Conservation (phyloP, 2,329 filamentous ascomycete genomes). For the Fusarium begoniae region DNA sequence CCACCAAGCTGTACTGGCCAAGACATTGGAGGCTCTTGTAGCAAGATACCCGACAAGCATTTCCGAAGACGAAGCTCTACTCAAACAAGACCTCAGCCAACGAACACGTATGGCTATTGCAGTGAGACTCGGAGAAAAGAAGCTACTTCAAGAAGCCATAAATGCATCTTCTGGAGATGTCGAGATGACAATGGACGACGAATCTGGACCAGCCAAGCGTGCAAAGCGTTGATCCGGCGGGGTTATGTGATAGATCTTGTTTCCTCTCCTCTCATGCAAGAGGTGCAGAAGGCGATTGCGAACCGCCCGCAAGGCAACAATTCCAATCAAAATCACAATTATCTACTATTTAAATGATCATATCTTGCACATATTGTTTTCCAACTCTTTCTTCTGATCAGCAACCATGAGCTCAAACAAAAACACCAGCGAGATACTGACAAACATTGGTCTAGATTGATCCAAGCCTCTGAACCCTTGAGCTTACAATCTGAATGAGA, state of each 20-base stretch:
- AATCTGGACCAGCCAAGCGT: constrained; percentile 44
- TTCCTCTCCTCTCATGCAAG: constrained; percentile 30
- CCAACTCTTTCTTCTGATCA: background rate
- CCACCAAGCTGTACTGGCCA: constrained; percentile 51
- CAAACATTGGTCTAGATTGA: background rate
- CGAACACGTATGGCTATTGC: constrained; percentile 68
- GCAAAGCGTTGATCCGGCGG: constrained; percentile 36
- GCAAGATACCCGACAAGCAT: constrained; percentile 55
- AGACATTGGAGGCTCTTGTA: constrained; percentile 50
- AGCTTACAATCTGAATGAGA: background rate
- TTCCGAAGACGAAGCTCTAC: constrained; percentile 52
- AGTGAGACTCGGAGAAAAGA: constrained; percentile 78
- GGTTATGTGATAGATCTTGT: constrained; percentile 16
- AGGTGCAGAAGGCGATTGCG: constrained; percentile 32
- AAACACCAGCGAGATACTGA: background rate
- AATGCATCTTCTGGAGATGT: constrained; percentile 41
- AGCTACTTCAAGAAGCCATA: constrained; percentile 66
- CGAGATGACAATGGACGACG: constrained; percentile 41
- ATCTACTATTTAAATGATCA: constrained; percentile 25
- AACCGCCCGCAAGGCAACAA: constrained; percentile 32
- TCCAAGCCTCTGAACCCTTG: background rate
- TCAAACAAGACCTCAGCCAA: constrained; percentile 45
- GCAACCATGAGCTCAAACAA: background rate
- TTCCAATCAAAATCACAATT: constrained; percentile 18
- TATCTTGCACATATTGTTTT: background rate